Evolutionary conservation across 768 basidiomycete genomes (phyloP).

Genomic region (Pholiota microspora): DNA sequence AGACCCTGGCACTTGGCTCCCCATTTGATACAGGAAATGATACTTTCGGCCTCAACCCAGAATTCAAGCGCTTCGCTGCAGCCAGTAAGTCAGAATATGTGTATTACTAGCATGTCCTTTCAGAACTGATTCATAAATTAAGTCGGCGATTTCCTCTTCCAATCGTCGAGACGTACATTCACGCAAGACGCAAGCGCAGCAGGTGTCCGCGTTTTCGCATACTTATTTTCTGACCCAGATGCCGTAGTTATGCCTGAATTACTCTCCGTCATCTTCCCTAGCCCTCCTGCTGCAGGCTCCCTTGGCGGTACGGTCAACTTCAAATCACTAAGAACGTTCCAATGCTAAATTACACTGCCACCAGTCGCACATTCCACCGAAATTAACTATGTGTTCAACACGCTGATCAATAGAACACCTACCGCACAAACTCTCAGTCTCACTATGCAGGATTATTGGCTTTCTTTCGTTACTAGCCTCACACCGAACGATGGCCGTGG

Average conservation of each 20-base stretch:
- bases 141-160: constrained; percentile 31
- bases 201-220: constrained; percentile 34
- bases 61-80: constrained; percentile 27
- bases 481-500: constrained; percentile 13
- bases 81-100: constrained; percentile 17
- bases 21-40: constrained; percentile 42
- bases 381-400: constrained; percentile 10
- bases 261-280: constrained; percentile 6
- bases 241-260: neutral
- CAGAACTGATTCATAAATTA: neutral
- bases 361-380: constrained; percentile 11
- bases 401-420: constrained; percentile 4
- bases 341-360: neutral
- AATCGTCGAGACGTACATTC: constrained; percentile 24
- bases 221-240: constrained; percentile 34
- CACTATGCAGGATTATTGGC: constrained; percentile 17
- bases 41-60: constrained; percentile 32
- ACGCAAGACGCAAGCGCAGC: constrained; percentile 33
- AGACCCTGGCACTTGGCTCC: constrained; percentile 35
- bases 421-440: constrained; percentile 5
- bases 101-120: neutral
- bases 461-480: constrained; percentile 13
- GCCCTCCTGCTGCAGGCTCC: constrained; percentile 13
- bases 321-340: neutral
- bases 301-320: constrained; percentile 23